These are phyloP conservation scores for Bimuria novae-zelandiae DNA, from an alignment of 2,329 filamentous ascomycete species.

Conservation along the genomic window DNA sequence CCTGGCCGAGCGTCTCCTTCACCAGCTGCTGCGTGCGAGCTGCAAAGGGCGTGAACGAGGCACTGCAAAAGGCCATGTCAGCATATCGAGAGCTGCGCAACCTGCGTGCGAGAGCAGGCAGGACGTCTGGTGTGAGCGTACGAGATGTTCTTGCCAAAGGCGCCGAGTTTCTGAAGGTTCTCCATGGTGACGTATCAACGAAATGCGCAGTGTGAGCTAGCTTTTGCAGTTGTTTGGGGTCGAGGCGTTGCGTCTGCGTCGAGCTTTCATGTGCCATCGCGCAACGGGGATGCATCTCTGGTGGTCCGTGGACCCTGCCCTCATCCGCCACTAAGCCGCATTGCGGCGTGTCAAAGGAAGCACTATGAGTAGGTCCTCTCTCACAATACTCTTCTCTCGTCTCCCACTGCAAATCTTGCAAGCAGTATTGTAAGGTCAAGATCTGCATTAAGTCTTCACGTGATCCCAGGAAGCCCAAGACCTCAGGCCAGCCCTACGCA, in stretches of 20 bases:
- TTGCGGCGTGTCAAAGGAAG: background rate
- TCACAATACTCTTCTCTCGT: no score
- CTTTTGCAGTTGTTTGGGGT: conserved; percentile 2
- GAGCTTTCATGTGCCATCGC: conserved; percentile 5
- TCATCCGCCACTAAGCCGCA: background rate
- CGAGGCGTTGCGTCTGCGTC: conserved; percentile 4
- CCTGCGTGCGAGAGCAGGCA: conserved; percentile 6
- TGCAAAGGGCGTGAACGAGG: conserved; percentile 88
- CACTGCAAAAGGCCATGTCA: conserved; percentile 63
- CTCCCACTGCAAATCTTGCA: no score
- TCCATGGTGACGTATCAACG: conserved; percentile 58
- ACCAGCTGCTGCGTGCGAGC: conserved; percentile 95
- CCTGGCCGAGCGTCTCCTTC: conserved; percentile 95
- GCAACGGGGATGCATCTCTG: background rate
- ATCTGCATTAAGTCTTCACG: no score
- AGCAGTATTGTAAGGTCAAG: no score
- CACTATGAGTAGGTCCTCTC: no score
- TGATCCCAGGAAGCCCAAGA: no score
- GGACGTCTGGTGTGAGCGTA: conserved; percentile 45
- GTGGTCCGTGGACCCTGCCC: background rate
- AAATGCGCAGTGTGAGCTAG: conserved; percentile 7
- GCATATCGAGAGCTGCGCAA: conserved; percentile 29
- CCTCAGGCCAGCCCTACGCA: no score
- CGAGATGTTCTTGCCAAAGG: conserved; percentile 73
- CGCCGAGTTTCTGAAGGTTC: conserved; percentile 59